Conservation (phyloP, 2,329 filamentous ascomycete species). For the Juglanconis juglandina region DNA sequence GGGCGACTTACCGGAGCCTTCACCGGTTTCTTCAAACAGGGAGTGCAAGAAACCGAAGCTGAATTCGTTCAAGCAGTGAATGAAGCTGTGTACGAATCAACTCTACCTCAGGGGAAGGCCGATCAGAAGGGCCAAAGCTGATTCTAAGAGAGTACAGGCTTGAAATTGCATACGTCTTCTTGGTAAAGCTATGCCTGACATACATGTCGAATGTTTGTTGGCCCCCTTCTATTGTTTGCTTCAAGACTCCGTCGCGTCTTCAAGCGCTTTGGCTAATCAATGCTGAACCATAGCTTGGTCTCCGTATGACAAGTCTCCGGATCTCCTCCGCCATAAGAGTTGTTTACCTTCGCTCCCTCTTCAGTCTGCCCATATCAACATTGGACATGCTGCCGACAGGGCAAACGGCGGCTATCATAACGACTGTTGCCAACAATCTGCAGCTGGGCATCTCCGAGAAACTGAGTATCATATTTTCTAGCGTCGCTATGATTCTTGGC, state of each 20-base stretch:
- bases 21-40: slow-evolving; percentile 26
- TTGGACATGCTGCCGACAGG: slow-evolving; percentile 59
- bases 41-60: slow-evolving; percentile 23
- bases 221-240: no score
- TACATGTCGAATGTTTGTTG: slow-evolving; percentile 41
- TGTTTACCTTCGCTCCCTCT: slow-evolving; percentile 60
- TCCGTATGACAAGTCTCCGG: slow-evolving; percentile 58
- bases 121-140: neutral
- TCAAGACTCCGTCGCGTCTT: neutral
- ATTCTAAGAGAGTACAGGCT: slow-evolving; percentile 38
- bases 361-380: slow-evolving; percentile 62
- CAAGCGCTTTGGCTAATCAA: neutral
- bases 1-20: slow-evolving; percentile 30
- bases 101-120: neutral
- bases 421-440: slow-evolving; percentile 58
- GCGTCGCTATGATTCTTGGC: slow-evolving; percentile 47
- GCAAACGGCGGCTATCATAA: slow-evolving; percentile 59
- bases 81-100: slow-evolving; percentile 27
- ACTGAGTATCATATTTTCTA: slow-evolving; percentile 56
- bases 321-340: slow-evolving; percentile 59
- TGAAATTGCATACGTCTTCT: slow-evolving; percentile 68
- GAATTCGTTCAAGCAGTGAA: slow-evolving; percentile 26
- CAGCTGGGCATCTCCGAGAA: slow-evolving; percentile 63
- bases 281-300: slow-evolving; percentile 36
- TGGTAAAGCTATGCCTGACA: slow-evolving; percentile 59